A percentile compares a stretch with the other conserved stretches of the same genome.
These are phyloP conservation scores for Rubroboletus satanas DNA, from an alignment of 768 basidiomycete species.

Conservation along the genomic window DNA sequence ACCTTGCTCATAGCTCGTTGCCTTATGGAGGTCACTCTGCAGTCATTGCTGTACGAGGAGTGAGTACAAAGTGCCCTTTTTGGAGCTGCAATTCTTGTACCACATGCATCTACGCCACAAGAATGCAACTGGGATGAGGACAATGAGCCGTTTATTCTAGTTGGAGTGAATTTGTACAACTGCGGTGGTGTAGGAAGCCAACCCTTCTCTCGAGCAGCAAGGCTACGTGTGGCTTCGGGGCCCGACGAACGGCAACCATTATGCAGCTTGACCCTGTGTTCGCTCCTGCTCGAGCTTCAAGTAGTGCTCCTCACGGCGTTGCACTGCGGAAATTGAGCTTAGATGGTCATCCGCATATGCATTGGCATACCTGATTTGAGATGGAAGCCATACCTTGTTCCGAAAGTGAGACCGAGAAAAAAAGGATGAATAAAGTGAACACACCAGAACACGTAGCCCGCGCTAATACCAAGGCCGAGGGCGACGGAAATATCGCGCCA, in stretches of 20 bases:
- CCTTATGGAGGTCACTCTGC: neutral
- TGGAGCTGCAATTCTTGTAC: neutral
- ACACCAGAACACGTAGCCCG: conserved; percentile 82
- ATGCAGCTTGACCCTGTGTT: conserved; percentile 18
- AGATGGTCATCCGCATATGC: conserved; percentile 1
- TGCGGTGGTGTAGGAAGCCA: neutral
- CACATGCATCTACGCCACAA: conserved; percentile 10
- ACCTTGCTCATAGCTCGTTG: conserved; percentile 8
- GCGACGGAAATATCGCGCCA: conserved; percentile 78
- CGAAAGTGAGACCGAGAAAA: conserved; percentile 24
- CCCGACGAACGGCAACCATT: neutral
- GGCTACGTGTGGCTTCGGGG: no score
- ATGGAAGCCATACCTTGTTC: conserved; percentile 75
- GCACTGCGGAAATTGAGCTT: conserved; percentile 48
- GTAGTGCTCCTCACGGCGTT: conserved; percentile 82
- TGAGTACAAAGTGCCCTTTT: neutral
- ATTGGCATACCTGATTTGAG: conserved; percentile 61
- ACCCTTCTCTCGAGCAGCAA: neutral
- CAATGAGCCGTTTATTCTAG: conserved; percentile 13
- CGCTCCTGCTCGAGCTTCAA: conserved; percentile 72
- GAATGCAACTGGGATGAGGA: conserved; percentile 8
- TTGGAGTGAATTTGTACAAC: conserved; percentile 10
- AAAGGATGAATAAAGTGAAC: conserved; percentile 28
- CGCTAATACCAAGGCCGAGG: conserved; percentile 70
- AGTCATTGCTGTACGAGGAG: neutral